Evolutionary conservation across 164 flowering plant species (phyloP), one percentile per base, ranked within the genome.

Genomic region (Chloranthus sessilifolius): DNA sequence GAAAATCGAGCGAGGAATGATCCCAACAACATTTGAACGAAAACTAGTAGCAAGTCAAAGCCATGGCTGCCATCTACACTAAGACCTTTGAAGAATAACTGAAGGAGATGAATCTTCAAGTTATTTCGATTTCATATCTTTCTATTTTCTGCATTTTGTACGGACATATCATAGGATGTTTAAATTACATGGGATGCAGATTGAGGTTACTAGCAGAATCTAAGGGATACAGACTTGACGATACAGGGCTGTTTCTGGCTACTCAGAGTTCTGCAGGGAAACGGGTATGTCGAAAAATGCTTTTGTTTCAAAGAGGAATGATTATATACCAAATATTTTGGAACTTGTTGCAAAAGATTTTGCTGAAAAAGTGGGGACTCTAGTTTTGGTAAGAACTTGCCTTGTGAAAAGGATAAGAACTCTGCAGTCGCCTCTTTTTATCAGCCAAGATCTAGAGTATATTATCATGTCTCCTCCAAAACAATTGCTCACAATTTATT

Each of bases 181-280:
- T n/a, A 35, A 24, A 10, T 50, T 17, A 41, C 27, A 9, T 31
- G 8, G 43, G 37, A 35, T 78, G 61, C 76, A 94, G 97, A 76
- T 69, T 94, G 76, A 82, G 99, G 66, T 36, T 89, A 60, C 69
- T 89, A 43, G 96, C 99, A 25, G 96, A 85, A 37, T 80, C 96
- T 21, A 94, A 94, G 73, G 99, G 97, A 9, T 89, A 69, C 57
- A 75, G 78, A 47, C 92, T 94, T 12, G 99, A 94, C 58, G 99
- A 94, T 63, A 89, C 90, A 21, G 99, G 99, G 9, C 53, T 94
- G 15, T 94, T 72, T 73, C 79, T 82, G 19, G 88, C 94, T 15
- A 75, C 88, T 39, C 85, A 75, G 3, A 61, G 83, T 59, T 88
- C 95, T 10, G 81, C 76, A 3, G 80, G 91, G 26, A 84, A 81